phyloP scores from a whole-genome alignment of 2,329 filamentous ascomycete genomes.

The Onygena corvina region DNA sequence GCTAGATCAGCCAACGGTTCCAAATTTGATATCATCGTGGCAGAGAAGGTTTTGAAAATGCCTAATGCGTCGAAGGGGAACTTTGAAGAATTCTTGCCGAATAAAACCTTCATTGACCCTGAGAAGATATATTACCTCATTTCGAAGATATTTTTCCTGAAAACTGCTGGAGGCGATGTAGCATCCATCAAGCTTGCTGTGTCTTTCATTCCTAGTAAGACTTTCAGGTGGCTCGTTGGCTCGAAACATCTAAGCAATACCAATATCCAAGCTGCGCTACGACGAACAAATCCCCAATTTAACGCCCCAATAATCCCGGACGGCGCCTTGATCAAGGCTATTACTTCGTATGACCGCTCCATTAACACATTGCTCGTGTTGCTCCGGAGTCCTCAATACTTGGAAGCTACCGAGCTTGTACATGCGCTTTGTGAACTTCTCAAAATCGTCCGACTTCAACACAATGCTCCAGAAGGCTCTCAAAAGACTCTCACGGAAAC shows the following conservation, averaged over 20 bases:
- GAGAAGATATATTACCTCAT: constrained; percentile 30
- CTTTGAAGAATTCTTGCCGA: constrained; percentile 18
- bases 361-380: constrained; percentile 28
- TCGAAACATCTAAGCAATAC: constrained; percentile 28
- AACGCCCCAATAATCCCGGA: constrained; percentile 29
- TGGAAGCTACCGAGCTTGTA: constrained; percentile 31
- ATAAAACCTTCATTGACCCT: constrained; percentile 24
- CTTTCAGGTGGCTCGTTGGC: constrained; percentile 33
- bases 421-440: constrained; percentile 31
- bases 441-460: constrained; percentile 27
- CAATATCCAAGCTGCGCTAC: constrained; percentile 32
- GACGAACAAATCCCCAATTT: constrained; percentile 24
- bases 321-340: constrained; percentile 30
- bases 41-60: constrained; percentile 12
- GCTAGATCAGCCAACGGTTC: constrained; percentile 20
- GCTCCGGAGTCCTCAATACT: constrained; percentile 25
- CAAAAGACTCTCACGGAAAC: constrained; percentile 24
- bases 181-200: constrained; percentile 23
- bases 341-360: constrained; percentile 31
- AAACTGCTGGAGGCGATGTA: constrained; percentile 17
- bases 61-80: constrained; percentile 21
- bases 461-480: constrained; percentile 25
- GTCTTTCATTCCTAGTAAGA: constrained; percentile 27
- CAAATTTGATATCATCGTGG: constrained; percentile 28
- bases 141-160: constrained; percentile 29